Conservation (phyloP, 257 asterid genomes). For the Nemophila menziesii region DNA sequence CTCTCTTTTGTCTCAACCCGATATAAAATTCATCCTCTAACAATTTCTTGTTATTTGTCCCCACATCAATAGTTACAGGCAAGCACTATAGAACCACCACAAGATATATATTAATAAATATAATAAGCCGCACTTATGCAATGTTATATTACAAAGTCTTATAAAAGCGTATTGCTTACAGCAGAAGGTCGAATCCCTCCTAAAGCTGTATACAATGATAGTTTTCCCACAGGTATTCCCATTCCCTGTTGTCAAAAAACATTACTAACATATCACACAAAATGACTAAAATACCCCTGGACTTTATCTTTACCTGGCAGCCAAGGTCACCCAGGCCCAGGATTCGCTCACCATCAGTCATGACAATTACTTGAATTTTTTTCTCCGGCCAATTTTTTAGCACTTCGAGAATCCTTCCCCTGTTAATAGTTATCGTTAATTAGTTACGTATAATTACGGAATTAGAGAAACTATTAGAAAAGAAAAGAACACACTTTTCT, state of each 20-base stretch:
- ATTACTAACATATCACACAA: slow-evolving; percentile 1
- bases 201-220: slow-evolving; percentile 80
- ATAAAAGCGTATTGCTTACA: slow-evolving; percentile 20
- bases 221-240: slow-evolving; percentile 96
- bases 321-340: slow-evolving; percentile 99
- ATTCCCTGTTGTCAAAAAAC: slow-evolving; percentile 55
- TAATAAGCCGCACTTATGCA: slow-evolving; percentile 3
- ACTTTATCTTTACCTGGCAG: slow-evolving; percentile 53
- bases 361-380: slow-evolving; percentile 92
- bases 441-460: slow-evolving; percentile 9
- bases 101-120: slow-evolving; percentile 5
- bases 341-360: slow-evolving; percentile 95
- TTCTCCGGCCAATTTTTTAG: slow-evolving; percentile 94
- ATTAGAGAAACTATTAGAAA: not conserved
- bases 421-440: slow-evolving; percentile 20
- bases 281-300: not conserved
- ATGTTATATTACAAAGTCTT: too few relatives aligned
- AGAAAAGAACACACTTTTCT: slow-evolving; percentile 63
- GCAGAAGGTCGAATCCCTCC: slow-evolving; percentile 94
- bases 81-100: slow-evolving; percentile 35
- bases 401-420: slow-evolving; percentile 93
- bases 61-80: slow-evolving; percentile 82
- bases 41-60: slow-evolving; percentile 66
- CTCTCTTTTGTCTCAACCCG: slow-evolving; percentile 59
- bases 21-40: slow-evolving; percentile 61